These are phyloP conservation scores for Sporisorium scitamineum DNA, from an alignment of 1,284 basidiomycete species.

Conservation along the genomic window DNA sequence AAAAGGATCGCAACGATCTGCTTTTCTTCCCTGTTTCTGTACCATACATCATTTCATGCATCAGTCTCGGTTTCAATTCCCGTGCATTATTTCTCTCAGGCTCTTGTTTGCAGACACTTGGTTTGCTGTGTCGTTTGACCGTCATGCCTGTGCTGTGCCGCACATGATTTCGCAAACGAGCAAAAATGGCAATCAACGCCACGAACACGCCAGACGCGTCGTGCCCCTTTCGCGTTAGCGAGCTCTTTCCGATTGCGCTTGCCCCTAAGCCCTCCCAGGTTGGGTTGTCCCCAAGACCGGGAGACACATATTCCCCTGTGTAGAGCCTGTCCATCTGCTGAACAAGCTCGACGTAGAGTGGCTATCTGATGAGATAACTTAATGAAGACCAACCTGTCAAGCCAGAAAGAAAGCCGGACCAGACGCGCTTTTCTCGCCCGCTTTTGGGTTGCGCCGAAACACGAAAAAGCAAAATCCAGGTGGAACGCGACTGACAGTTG, in stretches of 20 bases:
- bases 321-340: not conserved
- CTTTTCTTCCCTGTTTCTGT: slow-evolving; percentile 30
- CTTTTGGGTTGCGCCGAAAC: not conserved
- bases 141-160: no score
- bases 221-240: not conserved
- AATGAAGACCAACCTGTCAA: no score
- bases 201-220: slow-evolving; percentile 1
- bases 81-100: not conserved
- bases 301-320: no score
- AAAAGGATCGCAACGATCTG: slow-evolving; percentile 18
- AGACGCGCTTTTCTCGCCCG: slow-evolving; percentile 15
- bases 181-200: slow-evolving; percentile 2
- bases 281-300: no score
- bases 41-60: slow-evolving; percentile 46
- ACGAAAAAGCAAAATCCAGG: not conserved
- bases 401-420: not conserved
- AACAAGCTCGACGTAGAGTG: not conserved
- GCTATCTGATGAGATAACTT: not conserved
- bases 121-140: not conserved
- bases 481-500: slow-evolving; percentile 8
- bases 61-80: slow-evolving; percentile 22
- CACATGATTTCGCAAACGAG: no score
- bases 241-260: slow-evolving; percentile 1
- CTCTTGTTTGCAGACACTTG: not conserved
- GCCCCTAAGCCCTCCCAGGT: not conserved